Evolutionary conservation across 2,329 filamentous ascomycete genomes (phyloP).

Genomic region (Elsinoe australis): DNA sequence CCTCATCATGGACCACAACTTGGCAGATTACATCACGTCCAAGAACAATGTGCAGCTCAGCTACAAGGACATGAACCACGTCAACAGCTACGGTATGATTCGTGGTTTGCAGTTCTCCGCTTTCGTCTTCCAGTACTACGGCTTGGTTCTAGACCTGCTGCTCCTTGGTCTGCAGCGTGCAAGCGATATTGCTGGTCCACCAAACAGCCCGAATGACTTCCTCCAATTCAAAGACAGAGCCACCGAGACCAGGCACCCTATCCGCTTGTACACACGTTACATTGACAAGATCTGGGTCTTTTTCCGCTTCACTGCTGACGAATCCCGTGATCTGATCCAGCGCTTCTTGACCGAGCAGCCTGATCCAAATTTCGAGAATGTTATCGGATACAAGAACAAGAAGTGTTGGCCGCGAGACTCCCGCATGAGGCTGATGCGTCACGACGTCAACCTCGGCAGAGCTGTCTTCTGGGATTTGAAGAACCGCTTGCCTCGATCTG

Average conservation of each 20-base stretch:
- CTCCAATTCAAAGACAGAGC: conserved; percentile 90
- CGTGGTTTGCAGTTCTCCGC: conserved; percentile 95
- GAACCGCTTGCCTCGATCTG: conserved; percentile 85
- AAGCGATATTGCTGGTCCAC: conserved; percentile 94
- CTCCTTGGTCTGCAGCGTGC: conserved; percentile 88
- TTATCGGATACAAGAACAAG: conserved; percentile 98
- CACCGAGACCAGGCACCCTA: conserved; percentile 87
- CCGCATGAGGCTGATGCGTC: conserved; percentile 94
- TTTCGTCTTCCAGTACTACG: conserved; percentile 98
- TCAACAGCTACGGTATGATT: conserved; percentile 98
- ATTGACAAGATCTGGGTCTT: conserved; percentile 99
- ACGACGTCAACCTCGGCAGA: conserved; percentile 94
- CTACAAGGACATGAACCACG: conserved; percentile 99
- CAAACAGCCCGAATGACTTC: conserved; percentile 92
- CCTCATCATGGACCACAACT: conserved; percentile 97
- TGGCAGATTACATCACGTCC: conserved; percentile 97
- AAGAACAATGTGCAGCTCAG: conserved; percentile 99
- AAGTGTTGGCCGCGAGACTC: conserved; percentile 99
- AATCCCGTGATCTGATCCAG: conserved; percentile 92
- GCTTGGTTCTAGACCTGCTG: conserved; percentile 85
- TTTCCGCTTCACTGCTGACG: conserved; percentile 85
- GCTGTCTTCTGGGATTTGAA: conserved; percentile 99
- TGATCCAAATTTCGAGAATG: conserved; percentile 98
- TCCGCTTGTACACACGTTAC: conserved; percentile 94
- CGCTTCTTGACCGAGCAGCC: conserved; percentile 96